Percentiles rank a stretch among this genome's conserved stretches.
phyloP scores from a whole-genome alignment of 306 rosid species.

The Clitoria ternatea region DNA sequence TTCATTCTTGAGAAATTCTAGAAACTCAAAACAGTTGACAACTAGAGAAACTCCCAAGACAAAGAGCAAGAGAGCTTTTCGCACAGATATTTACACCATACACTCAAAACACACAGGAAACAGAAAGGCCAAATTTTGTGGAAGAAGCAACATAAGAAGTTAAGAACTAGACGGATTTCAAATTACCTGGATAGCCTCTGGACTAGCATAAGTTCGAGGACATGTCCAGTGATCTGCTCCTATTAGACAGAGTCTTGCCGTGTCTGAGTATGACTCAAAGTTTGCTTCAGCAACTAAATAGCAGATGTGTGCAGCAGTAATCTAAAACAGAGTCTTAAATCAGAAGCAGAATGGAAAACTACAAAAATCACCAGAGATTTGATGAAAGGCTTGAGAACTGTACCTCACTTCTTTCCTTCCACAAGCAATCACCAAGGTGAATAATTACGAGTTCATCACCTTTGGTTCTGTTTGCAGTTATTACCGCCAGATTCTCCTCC shows the following conservation, averaged over 20 bases:
- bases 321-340: slow-evolving; percentile 45
- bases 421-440: slow-evolving; percentile 89
- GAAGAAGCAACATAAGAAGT: slow-evolving; percentile 3
- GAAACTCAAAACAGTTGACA: not conserved
- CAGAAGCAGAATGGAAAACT: slow-evolving; percentile 19
- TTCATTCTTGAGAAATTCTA: not conserved
- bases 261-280: slow-evolving; percentile 77
- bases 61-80: not conserved
- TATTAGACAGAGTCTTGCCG: slow-evolving; percentile 81
- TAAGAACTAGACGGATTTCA: slow-evolving; percentile 5
- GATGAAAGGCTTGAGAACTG: not conserved
- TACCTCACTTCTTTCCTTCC: slow-evolving; percentile 96
- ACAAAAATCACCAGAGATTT: not conserved
- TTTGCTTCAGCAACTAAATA: slow-evolving; percentile 92
- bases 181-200: slow-evolving; percentile 93
- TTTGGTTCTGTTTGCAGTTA: slow-evolving; percentile 91
- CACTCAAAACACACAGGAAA: not conserved
- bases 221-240: slow-evolving; percentile 96
- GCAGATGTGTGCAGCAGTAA: slow-evolving; percentile 93
- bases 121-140: slow-evolving; percentile 10
- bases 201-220: slow-evolving; percentile 90
- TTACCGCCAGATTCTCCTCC: slow-evolving; percentile 90
- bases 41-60: not conserved
- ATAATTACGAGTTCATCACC: slow-evolving; percentile 84
- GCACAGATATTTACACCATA: not conserved